Conservation (phyloP, 305 asterid species). For the Fraxinus xanthoxyloides region DNA sequence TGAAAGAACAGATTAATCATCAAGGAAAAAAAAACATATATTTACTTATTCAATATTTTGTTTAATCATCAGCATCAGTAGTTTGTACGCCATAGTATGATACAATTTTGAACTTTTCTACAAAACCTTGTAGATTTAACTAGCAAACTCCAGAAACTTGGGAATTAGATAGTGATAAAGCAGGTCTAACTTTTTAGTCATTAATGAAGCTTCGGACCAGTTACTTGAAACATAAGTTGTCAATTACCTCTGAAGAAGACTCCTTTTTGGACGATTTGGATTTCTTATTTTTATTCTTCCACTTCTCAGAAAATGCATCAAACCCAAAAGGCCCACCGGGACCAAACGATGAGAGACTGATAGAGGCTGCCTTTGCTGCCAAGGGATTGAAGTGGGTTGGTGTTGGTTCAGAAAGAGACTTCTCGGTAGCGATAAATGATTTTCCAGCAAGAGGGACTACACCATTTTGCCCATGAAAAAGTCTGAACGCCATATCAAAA, state of each 20-base stretch:
- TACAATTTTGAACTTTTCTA: not conserved
- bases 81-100: not conserved
- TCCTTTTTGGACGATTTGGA: slow-evolving; percentile 53
- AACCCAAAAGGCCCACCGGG: slow-evolving; percentile 82
- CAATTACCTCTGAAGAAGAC: slow-evolving; percentile 64
- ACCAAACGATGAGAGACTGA: slow-evolving; percentile 88
- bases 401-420: slow-evolving; percentile 43
- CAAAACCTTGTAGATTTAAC: not conserved
- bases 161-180: not conserved
- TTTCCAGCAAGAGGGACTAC: slow-evolving; percentile 81
- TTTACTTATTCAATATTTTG: not conserved
- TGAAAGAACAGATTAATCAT: slow-evolving; percentile 26
- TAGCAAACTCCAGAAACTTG: not conserved
- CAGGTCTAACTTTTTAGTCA: not conserved
- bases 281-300: slow-evolving; percentile 65
- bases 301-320: slow-evolving; percentile 71
- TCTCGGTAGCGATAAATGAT: slow-evolving; percentile 39
- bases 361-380: slow-evolving; percentile 91
- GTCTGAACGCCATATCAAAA: slow-evolving; percentile 84
- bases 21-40: not conserved
- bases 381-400: slow-evolving; percentile 72
- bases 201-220: not conserved
- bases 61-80: not conserved
- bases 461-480: slow-evolving; percentile 91
- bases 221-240: not conserved